phyloP scores from a whole-genome alignment of 805 yeast species.

The Saccharomycopsis guyanensis region DNA sequence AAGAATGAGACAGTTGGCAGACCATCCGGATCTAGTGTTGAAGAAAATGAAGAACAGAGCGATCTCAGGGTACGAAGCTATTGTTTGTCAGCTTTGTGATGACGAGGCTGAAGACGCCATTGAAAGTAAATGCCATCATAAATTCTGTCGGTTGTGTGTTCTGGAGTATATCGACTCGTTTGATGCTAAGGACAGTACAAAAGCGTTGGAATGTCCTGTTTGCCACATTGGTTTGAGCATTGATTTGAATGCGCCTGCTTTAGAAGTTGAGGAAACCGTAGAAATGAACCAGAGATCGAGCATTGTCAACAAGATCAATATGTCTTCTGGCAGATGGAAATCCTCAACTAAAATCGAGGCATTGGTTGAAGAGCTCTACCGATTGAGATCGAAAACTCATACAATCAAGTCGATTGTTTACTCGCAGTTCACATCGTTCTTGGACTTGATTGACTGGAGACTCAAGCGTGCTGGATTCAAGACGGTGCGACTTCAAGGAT shows the following conservation, averaged over 20 bases:
- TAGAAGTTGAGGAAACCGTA: conserved; percentile 54
- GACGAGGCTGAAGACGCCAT: conserved; percentile 98
- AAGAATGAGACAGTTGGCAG: conserved; percentile 96
- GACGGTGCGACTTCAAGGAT: conserved; percentile 91
- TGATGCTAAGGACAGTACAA: conserved; percentile 30
- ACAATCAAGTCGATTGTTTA: conserved; percentile 95
- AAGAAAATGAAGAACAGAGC: conserved; percentile 44
- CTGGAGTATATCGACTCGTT: conserved; percentile 82
- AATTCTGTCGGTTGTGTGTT: conserved; percentile 87
- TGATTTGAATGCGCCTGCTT: conserved; percentile 79
- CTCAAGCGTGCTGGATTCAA: conserved; percentile 89
- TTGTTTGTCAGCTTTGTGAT: conserved; percentile 89
- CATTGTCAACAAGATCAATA: conserved; percentile 80
- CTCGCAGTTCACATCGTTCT: conserved; percentile 95
- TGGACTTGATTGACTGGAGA: conserved; percentile 95
- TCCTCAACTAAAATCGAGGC: conserved; percentile 97
- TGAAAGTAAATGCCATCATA: conserved; percentile 88
- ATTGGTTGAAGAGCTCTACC: conserved; percentile 84
- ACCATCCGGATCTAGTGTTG: conserved; percentile 93
- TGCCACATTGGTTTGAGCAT: conserved; percentile 92
- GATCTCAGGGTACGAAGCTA: conserved; percentile 39
- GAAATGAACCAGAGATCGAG: conserved; percentile 45
- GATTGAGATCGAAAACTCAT: conserved; percentile 72
- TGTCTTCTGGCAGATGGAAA: conserved; percentile 78
- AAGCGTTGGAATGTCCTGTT: conserved; percentile 80